phyloP scores from a whole-genome alignment of 2,329 filamentous ascomycete species.

The Colletotrichum sp. region DNA sequence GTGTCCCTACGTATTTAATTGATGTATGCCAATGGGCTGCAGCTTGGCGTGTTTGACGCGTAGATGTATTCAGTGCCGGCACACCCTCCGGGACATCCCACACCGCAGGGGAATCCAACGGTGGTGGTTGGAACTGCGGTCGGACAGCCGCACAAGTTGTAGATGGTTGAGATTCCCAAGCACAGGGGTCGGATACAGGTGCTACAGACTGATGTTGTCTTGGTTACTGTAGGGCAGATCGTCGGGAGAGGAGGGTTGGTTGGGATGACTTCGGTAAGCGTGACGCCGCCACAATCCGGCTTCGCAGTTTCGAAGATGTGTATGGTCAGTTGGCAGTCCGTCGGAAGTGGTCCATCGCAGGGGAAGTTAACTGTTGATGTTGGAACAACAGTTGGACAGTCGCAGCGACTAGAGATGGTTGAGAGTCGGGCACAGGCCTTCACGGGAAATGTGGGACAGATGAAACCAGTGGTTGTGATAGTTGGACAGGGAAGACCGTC shows the following conservation, averaged over 20 bases:
- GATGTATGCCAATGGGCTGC: background rate
- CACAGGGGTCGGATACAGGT: conserved; percentile 1
- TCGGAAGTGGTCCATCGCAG: conserved; percentile 21
- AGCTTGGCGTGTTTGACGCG: background rate
- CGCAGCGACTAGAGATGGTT: conserved; percentile 25
- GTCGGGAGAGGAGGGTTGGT: background rate
- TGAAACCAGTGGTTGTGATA: conserved; percentile 23
- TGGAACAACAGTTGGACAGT: conserved; percentile 26
- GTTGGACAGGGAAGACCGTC: conserved; percentile 22
- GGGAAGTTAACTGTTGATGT: conserved; percentile 24
- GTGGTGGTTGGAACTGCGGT: background rate
- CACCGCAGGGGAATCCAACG: background rate
- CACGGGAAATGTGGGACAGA: conserved; percentile 7
- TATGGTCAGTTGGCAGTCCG: conserved; percentile 8
- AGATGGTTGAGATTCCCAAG: background rate
- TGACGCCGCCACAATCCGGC: background rate
- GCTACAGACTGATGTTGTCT: background rate
- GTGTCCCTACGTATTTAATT: background rate
- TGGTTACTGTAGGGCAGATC: conserved; percentile 5
- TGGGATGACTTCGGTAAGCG: background rate
- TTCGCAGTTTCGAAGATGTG: conserved; percentile 6
- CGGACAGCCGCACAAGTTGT: conserved; percentile 7
- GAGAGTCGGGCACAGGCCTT: conserved; percentile 23
- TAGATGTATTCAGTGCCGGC: conserved; percentile 6
- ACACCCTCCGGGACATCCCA: conserved; percentile 9